These are phyloP conservation scores for Rhinocladiella similis DNA, from an alignment of 2,329 filamentous ascomycete species.

Conservation along the genomic window DNA sequence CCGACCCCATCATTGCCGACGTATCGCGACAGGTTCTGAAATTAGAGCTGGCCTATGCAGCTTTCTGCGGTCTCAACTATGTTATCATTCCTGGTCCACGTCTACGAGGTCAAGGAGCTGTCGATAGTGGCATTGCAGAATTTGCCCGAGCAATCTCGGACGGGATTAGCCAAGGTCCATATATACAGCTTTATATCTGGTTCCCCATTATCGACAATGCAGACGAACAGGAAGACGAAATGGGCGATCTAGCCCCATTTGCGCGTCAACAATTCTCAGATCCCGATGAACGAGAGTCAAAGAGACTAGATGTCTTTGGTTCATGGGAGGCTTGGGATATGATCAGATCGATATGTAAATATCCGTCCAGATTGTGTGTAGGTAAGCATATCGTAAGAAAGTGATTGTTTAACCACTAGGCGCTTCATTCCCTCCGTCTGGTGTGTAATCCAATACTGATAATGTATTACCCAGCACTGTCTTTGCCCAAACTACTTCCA, in stretches of 20 bases:
- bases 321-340: constrained; percentile 94
- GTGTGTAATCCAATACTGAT: constrained; percentile 8
- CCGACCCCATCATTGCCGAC: constrained; percentile 78
- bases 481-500: constrained; percentile 62
- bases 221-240: constrained; percentile 50
- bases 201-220: constrained; percentile 80
- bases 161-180: constrained; percentile 70
- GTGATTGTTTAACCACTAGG: neutral
- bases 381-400: constrained; percentile 60
- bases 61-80: constrained; percentile 86
- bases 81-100: constrained; percentile 79
- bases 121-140: constrained; percentile 59
- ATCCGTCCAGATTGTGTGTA: constrained; percentile 76
- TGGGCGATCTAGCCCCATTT: constrained; percentile 46
- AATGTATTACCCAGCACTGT: constrained; percentile 47
- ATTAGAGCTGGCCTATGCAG: constrained; percentile 89
- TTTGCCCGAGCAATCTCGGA: constrained; percentile 85
- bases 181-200: constrained; percentile 77
- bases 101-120: constrained; percentile 56
- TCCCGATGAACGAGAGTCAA: constrained; percentile 34
- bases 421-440: neutral
- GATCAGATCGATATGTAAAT: constrained; percentile 81
- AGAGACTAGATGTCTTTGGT: constrained; percentile 69
- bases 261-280: constrained; percentile 42
- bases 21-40: constrained; percentile 88